Base-by-base conservation (phyloP, 306 rosid species). In the Cucumis hystrix region DNA sequence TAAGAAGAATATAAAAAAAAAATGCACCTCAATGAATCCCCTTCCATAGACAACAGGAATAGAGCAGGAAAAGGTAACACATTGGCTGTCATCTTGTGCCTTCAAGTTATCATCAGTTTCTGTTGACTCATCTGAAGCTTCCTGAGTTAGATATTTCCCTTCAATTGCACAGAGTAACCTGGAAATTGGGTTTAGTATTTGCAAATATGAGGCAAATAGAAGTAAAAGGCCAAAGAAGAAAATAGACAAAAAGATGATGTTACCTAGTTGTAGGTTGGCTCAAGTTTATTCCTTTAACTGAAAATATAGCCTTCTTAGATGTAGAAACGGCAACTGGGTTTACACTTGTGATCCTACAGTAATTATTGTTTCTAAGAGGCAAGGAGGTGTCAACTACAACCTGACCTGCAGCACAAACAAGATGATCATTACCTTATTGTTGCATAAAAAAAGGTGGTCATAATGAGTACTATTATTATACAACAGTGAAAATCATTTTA, bases 121-220 rank as follows among this genome's bases (percentile, higher is more conserved):
- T 80, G 83, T 84, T 87, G 85, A 80, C 74, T 88, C 92, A 79
- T 81, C 66, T 79, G 86, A 83, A 79, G 78, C 83, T 78, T 87
- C 88, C 71, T 86, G 89, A 59, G 76, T 85, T 66, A 93, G 83
- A 87, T 93, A 91, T 80, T 88, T 83, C 81, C 98, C 98, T 85
- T 91, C 98, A 74, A 89, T 90, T 7, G 97, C 91, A 80, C 97
- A 91, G 16, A 88, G 89, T 81, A 93, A 82, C 97, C 98, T 93
- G 92, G 60, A 79, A 83, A 60, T 75, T 17, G 37, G 62, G 62
- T 23, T 80, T 62, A 28, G 47, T 45, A 51, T 28, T 62, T 28
- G 41, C 55, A 64, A 64, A 64, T 21, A 64, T 8, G 57, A 51
- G 41, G 18, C 9, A 0, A 14, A 16, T 25, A 57, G 17, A 47